Evolutionary conservation across 2,329 filamentous ascomycete species (phyloP).

Genomic region (Cytospora leucostoma): DNA sequence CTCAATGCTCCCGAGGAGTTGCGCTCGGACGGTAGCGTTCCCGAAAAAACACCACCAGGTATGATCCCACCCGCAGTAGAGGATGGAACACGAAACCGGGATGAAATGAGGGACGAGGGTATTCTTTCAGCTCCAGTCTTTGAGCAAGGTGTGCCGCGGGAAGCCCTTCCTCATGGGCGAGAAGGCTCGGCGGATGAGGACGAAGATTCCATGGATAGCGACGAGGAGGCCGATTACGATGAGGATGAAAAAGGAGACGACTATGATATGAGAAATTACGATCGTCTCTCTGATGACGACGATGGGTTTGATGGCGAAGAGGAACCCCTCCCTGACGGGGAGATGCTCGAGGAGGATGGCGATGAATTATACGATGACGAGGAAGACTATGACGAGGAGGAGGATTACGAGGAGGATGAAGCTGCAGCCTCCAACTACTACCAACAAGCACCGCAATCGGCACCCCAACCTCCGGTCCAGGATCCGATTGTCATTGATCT

Average conservation of each 20-base stretch:
- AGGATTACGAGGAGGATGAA: conserved; percentile 33
- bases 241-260: conserved; percentile 35
- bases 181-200: conserved; percentile 30
- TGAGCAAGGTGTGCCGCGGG: conserved; percentile 22
- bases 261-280: conserved; percentile 38
- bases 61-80: conserved; percentile 27
- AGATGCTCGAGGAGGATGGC: conserved; percentile 26
- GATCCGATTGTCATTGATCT: conserved; percentile 49
- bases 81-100: conserved; percentile 25
- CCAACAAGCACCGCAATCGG: neutral
- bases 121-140: conserved; percentile 22
- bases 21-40: conserved; percentile 9
- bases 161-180: conserved; percentile 17
- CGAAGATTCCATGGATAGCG: conserved; percentile 29
- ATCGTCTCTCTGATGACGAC: conserved; percentile 35
- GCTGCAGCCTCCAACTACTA: conserved; percentile 11
- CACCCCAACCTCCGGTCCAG: conserved; percentile 28
- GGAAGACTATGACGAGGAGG: conserved; percentile 28
- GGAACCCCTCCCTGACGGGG: conserved; percentile 24
- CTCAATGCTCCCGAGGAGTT: conserved; percentile 20
- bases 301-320: conserved; percentile 29
- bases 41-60: conserved; percentile 10
- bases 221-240: conserved; percentile 35
- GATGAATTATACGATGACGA: conserved; percentile 30
- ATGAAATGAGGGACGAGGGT: conserved; percentile 25